A percentile compares a stretch with the other conserved stretches of the same genome.
These are phyloP conservation scores for Fusarium bulbicola DNA, from an alignment of 2,329 filamentous ascomycete species.

Conservation along the genomic window DNA sequence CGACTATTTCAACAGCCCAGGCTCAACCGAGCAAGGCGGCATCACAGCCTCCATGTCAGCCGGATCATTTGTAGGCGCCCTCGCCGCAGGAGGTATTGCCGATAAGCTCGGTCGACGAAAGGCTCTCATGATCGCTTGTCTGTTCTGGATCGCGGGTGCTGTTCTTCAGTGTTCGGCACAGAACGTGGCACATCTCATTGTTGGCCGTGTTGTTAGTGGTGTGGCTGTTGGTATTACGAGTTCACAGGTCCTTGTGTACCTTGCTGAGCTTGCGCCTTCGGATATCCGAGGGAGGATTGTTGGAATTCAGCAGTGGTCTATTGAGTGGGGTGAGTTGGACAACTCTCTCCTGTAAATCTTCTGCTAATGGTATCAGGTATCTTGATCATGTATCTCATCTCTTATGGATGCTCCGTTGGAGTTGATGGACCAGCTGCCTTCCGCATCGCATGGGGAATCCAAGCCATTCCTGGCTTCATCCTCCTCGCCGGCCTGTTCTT, in stretches of 20 bases:
- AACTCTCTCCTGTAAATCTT: rapidly evolving
- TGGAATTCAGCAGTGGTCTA: constrained; percentile 77
- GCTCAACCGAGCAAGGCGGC: constrained; percentile 56
- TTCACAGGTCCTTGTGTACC: constrained; percentile 74
- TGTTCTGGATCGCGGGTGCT: constrained; percentile 66
- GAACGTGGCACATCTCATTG: constrained; percentile 64
- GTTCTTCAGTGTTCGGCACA: constrained; percentile 67
- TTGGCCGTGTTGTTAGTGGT: constrained; percentile 69
- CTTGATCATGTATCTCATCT: constrained; percentile 75
- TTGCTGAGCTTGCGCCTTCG: constrained; percentile 71
- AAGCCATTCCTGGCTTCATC: constrained; percentile 68
- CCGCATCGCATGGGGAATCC: constrained; percentile 71
- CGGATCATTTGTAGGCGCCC: constrained; percentile 58
- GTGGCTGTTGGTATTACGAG: constrained; percentile 73
- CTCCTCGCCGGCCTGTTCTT: constrained; percentile 67
- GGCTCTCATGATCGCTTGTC: constrained; percentile 55
- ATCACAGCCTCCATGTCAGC: constrained; percentile 61
- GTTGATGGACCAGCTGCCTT: constrained; percentile 66
- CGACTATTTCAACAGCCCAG: constrained; percentile 60
- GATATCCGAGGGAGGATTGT: constrained; percentile 70
- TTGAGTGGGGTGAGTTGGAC: constrained; percentile 61
- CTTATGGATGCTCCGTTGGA: constrained; percentile 66
- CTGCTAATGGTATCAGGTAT: constrained; percentile 58
- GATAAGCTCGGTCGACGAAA: constrained; percentile 57
- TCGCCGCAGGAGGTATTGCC: constrained; percentile 56